Conservation (phyloP, 2,329 filamentous ascomycete species). For the Sordariomycetes sp. region DNA sequence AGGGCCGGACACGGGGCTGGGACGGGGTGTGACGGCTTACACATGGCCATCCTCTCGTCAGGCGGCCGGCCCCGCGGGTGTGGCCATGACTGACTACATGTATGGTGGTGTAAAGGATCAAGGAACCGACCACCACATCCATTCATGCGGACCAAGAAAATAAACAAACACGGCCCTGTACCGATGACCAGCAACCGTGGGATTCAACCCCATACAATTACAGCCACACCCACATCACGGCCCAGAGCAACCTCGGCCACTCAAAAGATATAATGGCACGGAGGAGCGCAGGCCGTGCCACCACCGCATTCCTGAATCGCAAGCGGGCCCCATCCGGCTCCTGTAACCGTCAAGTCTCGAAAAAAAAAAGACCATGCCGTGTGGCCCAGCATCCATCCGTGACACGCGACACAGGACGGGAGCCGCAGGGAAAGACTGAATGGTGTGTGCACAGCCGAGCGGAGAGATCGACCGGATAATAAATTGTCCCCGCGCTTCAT, state of each 20-base stretch:
- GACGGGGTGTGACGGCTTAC: no score
- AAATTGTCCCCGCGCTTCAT: background rate
- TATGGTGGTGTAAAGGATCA: background rate
- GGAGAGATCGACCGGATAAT: background rate
- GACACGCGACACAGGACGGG: background rate
- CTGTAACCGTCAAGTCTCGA: background rate
- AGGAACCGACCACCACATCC: background rate
- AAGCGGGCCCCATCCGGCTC: background rate
- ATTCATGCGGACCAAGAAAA: background rate
- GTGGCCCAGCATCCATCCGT: background rate
- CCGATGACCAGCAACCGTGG: background rate
- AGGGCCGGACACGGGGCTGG: no score
- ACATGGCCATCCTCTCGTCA: no score
- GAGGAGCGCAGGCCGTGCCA: background rate
- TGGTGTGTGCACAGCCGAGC: no score
- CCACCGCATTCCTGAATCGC: background rate
- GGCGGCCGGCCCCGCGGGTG: no score
- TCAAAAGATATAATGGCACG: background rate
- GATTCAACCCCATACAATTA: background rate
- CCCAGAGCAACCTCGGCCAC: background rate
- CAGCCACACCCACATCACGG: background rate
- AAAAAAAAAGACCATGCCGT: background rate
- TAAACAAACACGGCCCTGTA: background rate
- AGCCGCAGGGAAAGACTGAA: no score
- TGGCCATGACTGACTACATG: background rate